Conservation (phyloP, 2,329 filamentous ascomycete genomes). For the Teratosphaeriaceae sp. region DNA sequence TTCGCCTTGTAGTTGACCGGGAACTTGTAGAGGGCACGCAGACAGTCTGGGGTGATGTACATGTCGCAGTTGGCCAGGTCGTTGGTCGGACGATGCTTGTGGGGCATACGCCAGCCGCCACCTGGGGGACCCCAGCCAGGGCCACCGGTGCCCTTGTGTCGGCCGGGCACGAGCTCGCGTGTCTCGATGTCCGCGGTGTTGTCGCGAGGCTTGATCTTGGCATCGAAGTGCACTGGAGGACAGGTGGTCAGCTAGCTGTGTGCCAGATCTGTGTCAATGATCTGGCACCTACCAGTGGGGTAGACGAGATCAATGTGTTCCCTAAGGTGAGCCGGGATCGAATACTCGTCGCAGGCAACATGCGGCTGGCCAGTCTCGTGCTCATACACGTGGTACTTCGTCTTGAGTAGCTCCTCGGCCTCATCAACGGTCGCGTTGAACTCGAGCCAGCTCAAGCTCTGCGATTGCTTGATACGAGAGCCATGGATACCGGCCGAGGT, state of each 20-base stretch:
- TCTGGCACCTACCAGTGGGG: too few relatives aligned
- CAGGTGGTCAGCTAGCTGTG: too few relatives aligned
- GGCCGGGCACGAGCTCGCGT: conserved; percentile 15
- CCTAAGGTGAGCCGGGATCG: conserved; percentile 23
- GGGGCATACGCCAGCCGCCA: conserved; percentile 8
- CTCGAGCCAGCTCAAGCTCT: conserved; percentile 47
- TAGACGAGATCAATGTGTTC: conserved; percentile 32
- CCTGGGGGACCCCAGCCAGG: conserved; percentile 28
- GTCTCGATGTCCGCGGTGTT: conserved; percentile 13
- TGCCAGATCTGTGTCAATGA: too few relatives aligned
- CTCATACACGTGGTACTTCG: conserved; percentile 48
- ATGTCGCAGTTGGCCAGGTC: conserved; percentile 41
- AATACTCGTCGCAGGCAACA: conserved; percentile 35
- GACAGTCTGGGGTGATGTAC: conserved; percentile 52
- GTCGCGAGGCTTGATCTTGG: conserved; percentile 22
- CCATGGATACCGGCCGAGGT: conserved; percentile 43
- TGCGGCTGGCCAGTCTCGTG: conserved; percentile 33
- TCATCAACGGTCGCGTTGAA: conserved; percentile 51
- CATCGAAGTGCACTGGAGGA: conserved; percentile 38
- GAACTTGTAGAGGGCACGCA: conserved; percentile 32
- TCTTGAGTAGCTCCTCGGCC: conserved; percentile 47
- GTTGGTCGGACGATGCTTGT: conserved; percentile 2
- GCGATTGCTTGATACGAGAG: conserved; percentile 44
- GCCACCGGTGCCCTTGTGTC: conserved; percentile 19
- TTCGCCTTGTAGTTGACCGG: conserved; percentile 30